These are phyloP conservation scores for Trichophyton benhamiae DNA, from an alignment of 2,329 filamentous ascomycete species.

Conservation along the genomic window DNA sequence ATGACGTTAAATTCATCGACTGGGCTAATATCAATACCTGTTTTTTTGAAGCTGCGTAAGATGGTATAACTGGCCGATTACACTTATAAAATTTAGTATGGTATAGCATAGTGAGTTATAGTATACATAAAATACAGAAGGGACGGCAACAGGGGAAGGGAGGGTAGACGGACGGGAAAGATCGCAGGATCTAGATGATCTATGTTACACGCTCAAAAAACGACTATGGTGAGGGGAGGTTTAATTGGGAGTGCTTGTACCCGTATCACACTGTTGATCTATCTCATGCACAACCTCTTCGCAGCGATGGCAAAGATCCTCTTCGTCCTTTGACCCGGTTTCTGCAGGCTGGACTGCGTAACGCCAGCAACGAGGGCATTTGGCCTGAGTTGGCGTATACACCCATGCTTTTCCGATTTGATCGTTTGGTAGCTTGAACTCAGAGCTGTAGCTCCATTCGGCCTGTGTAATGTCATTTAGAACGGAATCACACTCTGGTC, in stretches of 20 bases:
- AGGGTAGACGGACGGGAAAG: not conserved
- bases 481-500: slow-evolving; percentile 22
- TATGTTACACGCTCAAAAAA: not conserved
- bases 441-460: slow-evolving; percentile 33
- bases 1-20: not conserved
- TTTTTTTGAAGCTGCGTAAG: too few relatives aligned
- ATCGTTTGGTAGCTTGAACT: slow-evolving; percentile 28
- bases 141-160: not conserved
- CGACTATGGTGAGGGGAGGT: not conserved
- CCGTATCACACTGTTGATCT: slow-evolving; percentile 9
- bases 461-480: slow-evolving; percentile 21
- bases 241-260: not conserved
- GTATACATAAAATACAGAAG: not conserved
- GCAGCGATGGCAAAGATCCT: slow-evolving; percentile 61
- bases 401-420: slow-evolving; percentile 27
- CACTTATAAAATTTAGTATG: not conserved
- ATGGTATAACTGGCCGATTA: not conserved
- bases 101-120: not conserved
- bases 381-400: slow-evolving; percentile 43
- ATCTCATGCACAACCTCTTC: slow-evolving; percentile 46
- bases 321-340: slow-evolving; percentile 31
- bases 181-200: not conserved
- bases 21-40: too few relatives aligned
- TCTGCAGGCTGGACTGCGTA: slow-evolving; percentile 49
- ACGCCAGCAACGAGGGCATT: slow-evolving; percentile 84